Base-by-base conservation (phyloP, 169 alveolate species). In the Cryptosporidium xiaoi region DNA sequence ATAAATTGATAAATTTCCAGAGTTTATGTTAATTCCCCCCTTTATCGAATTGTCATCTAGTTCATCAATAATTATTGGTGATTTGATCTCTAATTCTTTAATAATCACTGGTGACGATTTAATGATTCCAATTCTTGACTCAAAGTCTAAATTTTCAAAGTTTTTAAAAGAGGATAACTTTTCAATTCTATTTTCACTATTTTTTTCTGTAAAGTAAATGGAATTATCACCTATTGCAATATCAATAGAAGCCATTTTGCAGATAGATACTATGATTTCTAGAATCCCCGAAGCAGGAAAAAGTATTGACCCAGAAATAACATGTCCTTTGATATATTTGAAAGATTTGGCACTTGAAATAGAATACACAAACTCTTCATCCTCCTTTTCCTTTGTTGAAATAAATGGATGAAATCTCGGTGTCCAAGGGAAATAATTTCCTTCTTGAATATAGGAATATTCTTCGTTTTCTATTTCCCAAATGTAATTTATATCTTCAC, bases 391-490 rank as follows among this genome's bases (percentile, higher is more conserved):
- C 48, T 56, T 58, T 10, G 36, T 24, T 60, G 71, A 44, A 31
- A 77, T 77, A 56, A 77, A 77, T n/a, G 87, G 87, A 34, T 77
- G 87, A 36, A 77, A 77, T 44, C 87, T 77, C 33, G 62, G 62
- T 44, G 87, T 77, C 87, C 87, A 77, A 3, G 87, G 87, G 27
- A 77, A 60, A 27, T 77, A 77, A 34, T 34, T 33, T 1, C 71
- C 87, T 60, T 62, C 71, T 62, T 77, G 87, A 34, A 77, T 5
- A 34, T 77, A 36, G 10, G 62, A 40, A 56, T 77, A 24, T 18
- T 60, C 71, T 24, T 60, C 71, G 20, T 18, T 13, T 77, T 77
- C 77, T 12, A 60, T 44, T 16, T 77, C 33, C 87, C 87, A 77
- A 5, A 77, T 62, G 27, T 2, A 44, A 13, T 58, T 44, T 58